phyloP scores from a whole-genome alignment of 805 yeast genomes.

The Starmerella riodocensis region DNA sequence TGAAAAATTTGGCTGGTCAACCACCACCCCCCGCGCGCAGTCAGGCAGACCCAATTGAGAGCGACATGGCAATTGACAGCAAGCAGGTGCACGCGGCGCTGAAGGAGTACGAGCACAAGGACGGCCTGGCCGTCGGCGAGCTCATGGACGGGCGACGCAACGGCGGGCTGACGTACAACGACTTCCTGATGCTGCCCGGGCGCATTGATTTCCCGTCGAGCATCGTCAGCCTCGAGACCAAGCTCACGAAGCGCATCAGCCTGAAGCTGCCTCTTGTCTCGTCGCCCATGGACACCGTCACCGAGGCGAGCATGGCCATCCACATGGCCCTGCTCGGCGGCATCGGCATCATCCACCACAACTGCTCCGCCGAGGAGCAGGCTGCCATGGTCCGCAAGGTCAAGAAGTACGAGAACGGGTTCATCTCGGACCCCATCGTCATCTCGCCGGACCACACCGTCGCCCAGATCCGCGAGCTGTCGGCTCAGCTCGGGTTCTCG shows the following conservation, averaged over 20 bases:
- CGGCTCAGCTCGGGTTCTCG: conserved; percentile 70
- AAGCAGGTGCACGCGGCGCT: conserved; percentile 50
- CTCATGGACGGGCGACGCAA: conserved; percentile 80
- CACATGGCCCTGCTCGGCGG: conserved; percentile 98
- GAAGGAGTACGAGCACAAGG: conserved; percentile 51
- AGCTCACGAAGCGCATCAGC: conserved; percentile 80
- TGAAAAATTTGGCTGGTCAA: not conserved
- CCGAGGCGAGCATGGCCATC: conserved; percentile 95
- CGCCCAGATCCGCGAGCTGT: conserved; percentile 62
- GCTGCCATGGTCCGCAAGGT: conserved; percentile 97
- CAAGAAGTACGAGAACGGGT: conserved; percentile 94
- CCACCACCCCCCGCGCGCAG: conserved; percentile 1
- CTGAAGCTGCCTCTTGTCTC: conserved; percentile 91
- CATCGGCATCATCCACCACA: conserved; percentile 96
- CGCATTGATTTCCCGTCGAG: conserved; percentile 79
- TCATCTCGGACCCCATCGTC: conserved; percentile 87
- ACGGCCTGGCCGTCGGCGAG: conserved; percentile 71
- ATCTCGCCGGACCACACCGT: conserved; percentile 65
- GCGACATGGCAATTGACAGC: conserved; percentile 10
- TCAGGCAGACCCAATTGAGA: no score
- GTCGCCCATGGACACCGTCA: conserved; percentile 98
- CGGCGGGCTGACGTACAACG: conserved; percentile 97
- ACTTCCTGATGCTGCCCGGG: conserved; percentile 89
- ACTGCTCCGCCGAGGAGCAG: conserved; percentile 92
- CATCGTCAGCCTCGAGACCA: conserved; percentile 64